Base-by-base conservation (phyloP, 1,284 basidiomycete species). In the Ganoderma resinaceum region DNA sequence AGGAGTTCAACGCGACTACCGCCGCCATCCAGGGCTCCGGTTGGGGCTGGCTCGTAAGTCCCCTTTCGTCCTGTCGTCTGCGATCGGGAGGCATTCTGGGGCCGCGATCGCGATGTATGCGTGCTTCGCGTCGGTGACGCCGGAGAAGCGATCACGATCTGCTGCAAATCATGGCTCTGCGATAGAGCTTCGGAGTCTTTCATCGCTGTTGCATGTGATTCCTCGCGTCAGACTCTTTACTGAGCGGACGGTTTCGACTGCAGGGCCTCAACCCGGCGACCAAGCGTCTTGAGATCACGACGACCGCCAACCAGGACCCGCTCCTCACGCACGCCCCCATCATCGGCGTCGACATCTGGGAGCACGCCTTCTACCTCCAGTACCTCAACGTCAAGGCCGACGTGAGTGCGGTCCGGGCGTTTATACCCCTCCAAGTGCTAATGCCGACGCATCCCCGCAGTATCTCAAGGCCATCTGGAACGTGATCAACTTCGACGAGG, bases 231-330 rank as follows among this genome's bases (percentile, higher is more conserved):
- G 14, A 31, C 26, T 18, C 12, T 31, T 12, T 40, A 26, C 23
- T 40, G 58, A 38, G 12, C n/a, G 20, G 35, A 61, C 37, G 11
- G 62, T 38, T 42, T 37, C 42, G 20, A 9, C 37, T 52, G 20
- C 71, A 93, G 91, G 93, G 91, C 12, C 80, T 86, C 68, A 91
- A 93, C 82, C 83, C 87, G 9, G 68, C 78, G 57, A 87, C 79
- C 73, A 89, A 91, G 81, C 84, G 83, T 73, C 88, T 96, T 61
- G 92, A 93, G 82, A 86, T 94, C 76, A 78, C 83, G 59, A 94
- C 94, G 66, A 96, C 95, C 46, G 80, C 93, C 31, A 96, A 97
- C 87, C 95, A 97, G 84, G 95, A 97, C 80, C 95, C 95, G 70
- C 87, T 97, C 67, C 82, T 95, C 72, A 80, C 82, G 53, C 91